These are phyloP conservation scores for Hanseniaspora pseudoguilliermondii DNA, from an alignment of 805 yeast genomes.

Conservation along the genomic window DNA sequence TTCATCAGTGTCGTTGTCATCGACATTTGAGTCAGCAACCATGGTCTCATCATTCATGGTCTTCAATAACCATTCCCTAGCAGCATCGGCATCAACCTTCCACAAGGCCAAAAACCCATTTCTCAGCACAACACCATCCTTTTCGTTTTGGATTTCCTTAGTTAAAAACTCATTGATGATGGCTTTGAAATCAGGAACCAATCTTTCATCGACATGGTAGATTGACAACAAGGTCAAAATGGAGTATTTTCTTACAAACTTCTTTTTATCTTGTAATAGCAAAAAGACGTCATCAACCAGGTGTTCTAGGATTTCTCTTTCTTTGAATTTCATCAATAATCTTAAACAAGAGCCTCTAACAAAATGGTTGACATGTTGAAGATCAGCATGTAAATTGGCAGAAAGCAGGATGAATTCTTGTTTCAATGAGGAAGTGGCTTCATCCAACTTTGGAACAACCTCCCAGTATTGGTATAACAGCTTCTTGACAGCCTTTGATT, in stretches of 20 bases:
- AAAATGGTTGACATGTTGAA: constrained; percentile 96
- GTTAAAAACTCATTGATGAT: constrained; percentile 58
- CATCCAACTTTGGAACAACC: constrained; percentile 82
- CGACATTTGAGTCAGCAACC: constrained; percentile 18
- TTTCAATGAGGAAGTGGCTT: constrained; percentile 69
- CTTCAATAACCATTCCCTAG: constrained; percentile 41
- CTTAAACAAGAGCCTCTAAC: constrained; percentile 91
- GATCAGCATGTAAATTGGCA: constrained; percentile 92
- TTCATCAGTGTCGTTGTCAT: constrained; percentile 53
- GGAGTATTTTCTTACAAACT: constrained; percentile 95
- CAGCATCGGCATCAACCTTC: constrained; percentile 69
- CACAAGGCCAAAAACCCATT: constrained; percentile 86
- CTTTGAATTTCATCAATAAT: constrained; percentile 78
- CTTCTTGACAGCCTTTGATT: constrained; percentile 79
- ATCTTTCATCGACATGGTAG: constrained; percentile 67
- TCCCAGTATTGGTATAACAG: constrained; percentile 94
- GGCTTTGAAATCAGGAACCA: constrained; percentile 92
- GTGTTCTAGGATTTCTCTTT: constrained; percentile 88
- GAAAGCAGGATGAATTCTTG: constrained; percentile 98
- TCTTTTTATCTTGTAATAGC: constrained; percentile 91
- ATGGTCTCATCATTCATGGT: background rate
- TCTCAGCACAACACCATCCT: constrained; percentile 87
- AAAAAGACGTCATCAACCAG: constrained; percentile 83
- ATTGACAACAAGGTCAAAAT: constrained; percentile 80
- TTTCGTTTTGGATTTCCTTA: constrained; percentile 40